Percentiles rank a stretch among this genome's conserved stretches.
These are phyloP conservation scores for Tieghemostelium lacteum DNA, from an alignment of 78 protist genomes.

Conservation along the genomic window DNA sequence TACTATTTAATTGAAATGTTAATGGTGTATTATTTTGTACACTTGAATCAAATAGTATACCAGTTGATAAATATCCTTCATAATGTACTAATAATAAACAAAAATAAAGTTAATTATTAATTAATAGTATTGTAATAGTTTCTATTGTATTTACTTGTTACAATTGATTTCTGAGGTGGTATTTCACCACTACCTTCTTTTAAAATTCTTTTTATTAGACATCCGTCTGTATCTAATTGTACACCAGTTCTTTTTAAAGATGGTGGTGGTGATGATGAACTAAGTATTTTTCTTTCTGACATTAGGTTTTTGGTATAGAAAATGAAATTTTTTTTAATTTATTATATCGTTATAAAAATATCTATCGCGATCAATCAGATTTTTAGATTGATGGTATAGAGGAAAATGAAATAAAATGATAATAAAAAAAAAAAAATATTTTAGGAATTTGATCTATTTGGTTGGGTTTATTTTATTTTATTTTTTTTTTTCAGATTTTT, in stretches of 20 bases:
- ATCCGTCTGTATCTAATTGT: constrained; percentile 64
- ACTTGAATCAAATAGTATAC: constrained; percentile 32
- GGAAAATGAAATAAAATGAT: too few relatives aligned
- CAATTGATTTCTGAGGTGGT: constrained; percentile 40
- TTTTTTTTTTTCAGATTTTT: too few relatives aligned
- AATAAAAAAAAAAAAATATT: too few relatives aligned
- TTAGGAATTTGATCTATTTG: too few relatives aligned
- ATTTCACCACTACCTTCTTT: constrained; percentile 66
- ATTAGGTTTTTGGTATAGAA: too few relatives aligned
- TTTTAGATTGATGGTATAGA: too few relatives aligned
- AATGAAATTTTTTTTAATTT: too few relatives aligned
- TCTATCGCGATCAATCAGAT: too few relatives aligned
- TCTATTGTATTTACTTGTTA: not conserved
- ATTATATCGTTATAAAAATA: too few relatives aligned
- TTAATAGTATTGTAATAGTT: not conserved
- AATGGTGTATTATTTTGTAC: constrained; percentile 50
- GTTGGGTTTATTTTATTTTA: too few relatives aligned
- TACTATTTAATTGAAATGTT: constrained; percentile 41
- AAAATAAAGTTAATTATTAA: too few relatives aligned
- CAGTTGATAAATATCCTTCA: constrained; percentile 60
- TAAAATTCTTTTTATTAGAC: constrained; percentile 54
- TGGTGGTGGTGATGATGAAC: not conserved
- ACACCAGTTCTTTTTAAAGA: constrained; percentile 42
- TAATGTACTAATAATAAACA: constrained; percentile 26
- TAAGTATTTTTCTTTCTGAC: too few relatives aligned